Conservation (phyloP, 305 asterid species). For the Rubia tinctorum region DNA sequence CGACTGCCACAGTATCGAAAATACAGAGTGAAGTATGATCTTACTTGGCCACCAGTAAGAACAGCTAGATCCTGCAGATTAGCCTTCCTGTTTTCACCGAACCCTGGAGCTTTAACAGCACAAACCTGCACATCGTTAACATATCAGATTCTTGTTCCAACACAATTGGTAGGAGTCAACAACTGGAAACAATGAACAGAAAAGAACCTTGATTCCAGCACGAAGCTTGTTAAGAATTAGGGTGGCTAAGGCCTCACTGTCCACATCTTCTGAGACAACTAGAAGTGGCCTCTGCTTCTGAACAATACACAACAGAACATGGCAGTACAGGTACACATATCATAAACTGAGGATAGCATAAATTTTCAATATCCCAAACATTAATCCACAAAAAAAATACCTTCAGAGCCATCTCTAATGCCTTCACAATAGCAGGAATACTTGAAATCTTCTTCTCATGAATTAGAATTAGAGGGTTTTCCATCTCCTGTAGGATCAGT, state of each 20-base stretch:
- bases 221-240: constrained; percentile 64
- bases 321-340: constrained; percentile 1
- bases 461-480: constrained; percentile 48
- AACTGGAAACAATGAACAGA: not conserved
- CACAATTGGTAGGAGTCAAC: not conserved
- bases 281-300: constrained; percentile 56
- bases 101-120: constrained; percentile 62
- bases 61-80: constrained; percentile 47
- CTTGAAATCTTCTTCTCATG: constrained; percentile 57
- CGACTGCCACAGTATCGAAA: not conserved
- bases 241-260: constrained; percentile 59
- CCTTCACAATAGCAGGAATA: constrained; percentile 44
- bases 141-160: not conserved
- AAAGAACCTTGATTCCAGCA: constrained; percentile 54
- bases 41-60: constrained; percentile 56
- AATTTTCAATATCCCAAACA: constrained; percentile 8
- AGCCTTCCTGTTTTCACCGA: constrained; percentile 57
- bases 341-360: not conserved
- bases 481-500: constrained; percentile 42
- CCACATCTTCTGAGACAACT: constrained; percentile 62
- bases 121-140: constrained; percentile 39
- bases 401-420: constrained; percentile 53
- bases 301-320: constrained; percentile 6
- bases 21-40: not conserved
- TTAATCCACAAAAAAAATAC: constrained; percentile 21